Base-by-base conservation (phyloP, 768 basidiomycete genomes). In the Trametes cingulata region DNA sequence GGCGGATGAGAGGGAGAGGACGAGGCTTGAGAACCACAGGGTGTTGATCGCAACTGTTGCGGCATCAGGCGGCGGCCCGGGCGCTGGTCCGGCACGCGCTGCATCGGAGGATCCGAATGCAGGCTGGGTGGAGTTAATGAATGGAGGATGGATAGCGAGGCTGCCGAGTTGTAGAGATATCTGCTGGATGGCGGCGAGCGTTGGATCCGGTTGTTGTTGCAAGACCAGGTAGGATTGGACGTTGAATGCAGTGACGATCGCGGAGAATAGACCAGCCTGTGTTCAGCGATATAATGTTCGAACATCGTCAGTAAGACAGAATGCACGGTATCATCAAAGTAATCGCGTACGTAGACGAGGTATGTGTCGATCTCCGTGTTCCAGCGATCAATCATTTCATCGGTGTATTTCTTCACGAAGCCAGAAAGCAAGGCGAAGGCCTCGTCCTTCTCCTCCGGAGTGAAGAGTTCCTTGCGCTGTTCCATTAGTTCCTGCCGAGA, bases 231-330 rank as follows among this genome's bases (percentile, higher is more conserved):
- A 54, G 2, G 50, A 35, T 33, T 51, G 25, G 5, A 42, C 25
- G 22, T 19, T 29, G 42, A 54, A 43, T 2, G 54, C 54, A 8
- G 43, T 55, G 7, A 55, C 19, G 14, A 55, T 25, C 14, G 53
- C 53, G 17, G 53, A 55, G 33, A 55, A 55, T 19, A 56, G 54
- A 36, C 54, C 54, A 20, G 54, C 54, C 54, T 56, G 12, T 42
- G n/a, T n/a, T n/a, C n/a, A n/a, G n/a, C n/a, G n/a, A n/a, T 37
- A 6, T 17, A 7, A 33, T 33, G 29, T 33, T 33, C 29, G 29
- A 33, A 10, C n/a, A 33, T 22, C 12, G 29, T 49, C 48, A 49
- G 48, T n/a, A 49, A 6, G 19, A 15, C n/a, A 6, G 15, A n/a
- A 15, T 6, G n/a, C 13, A 19, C 6, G 9, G 27, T 6, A 15